A percentile compares a stretch with the other conserved stretches of the same genome.
Evolutionary conservation across 441 rosid genomes (phyloP).

Genomic region (Macaranga tanarius): DNA sequence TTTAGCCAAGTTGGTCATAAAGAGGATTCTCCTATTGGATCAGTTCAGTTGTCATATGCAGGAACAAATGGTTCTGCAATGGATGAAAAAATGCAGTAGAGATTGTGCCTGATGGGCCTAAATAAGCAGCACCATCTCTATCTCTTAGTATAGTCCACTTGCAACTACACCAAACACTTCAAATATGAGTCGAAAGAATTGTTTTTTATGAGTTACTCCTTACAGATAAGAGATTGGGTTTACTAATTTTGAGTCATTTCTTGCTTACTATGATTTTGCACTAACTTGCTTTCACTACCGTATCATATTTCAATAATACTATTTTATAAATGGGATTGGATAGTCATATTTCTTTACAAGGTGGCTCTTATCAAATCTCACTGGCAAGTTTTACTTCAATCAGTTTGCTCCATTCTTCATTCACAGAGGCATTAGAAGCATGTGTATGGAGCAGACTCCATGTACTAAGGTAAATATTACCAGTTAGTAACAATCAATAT

Average conservation of each 20-base stretch:
- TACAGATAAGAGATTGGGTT: no score
- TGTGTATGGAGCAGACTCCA: no score
- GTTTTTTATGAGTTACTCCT: neutral
- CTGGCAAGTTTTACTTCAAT: neutral
- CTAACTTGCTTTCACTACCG: neutral
- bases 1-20: constrained; percentile 26
- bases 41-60: constrained; percentile 21
- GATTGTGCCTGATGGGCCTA: neutral
- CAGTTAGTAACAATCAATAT: neutral
- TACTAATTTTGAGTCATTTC: no score
- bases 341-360: neutral
- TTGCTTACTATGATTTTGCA: neutral
- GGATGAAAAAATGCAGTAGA: constrained; percentile 14
- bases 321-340: neutral
- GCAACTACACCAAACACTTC: neutral
- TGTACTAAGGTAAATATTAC: neutral
- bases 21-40: constrained; percentile 6
- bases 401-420: no score
- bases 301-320: neutral
- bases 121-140: neutral
- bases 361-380: neutral
- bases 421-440: neutral
- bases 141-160: neutral
- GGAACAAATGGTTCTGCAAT: neutral
- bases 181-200: neutral